Evolutionary conservation across 768 basidiomycete species (phyloP).

Genomic region (Clavaria fumosa): DNA sequence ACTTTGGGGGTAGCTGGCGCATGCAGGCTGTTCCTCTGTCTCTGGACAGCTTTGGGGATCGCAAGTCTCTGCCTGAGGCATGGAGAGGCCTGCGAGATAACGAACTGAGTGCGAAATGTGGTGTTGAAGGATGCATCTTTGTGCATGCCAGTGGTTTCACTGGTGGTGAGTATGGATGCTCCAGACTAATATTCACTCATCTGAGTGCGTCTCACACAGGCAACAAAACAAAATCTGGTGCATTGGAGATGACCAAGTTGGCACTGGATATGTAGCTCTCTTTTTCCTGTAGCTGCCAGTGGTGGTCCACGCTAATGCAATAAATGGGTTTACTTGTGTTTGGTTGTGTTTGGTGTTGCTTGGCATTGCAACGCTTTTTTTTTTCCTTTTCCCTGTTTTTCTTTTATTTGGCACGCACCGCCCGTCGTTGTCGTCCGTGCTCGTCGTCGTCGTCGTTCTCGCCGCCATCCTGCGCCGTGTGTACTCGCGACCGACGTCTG

Average conservation of each 20-base stretch:
- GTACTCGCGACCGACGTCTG: too few relatives aligned
- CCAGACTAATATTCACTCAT: constrained; percentile 2
- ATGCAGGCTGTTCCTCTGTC: constrained; percentile 81
- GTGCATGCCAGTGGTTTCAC: constrained; percentile 96
- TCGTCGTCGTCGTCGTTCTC: too few relatives aligned
- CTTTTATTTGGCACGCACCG: too few relatives aligned
- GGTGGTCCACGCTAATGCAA: too few relatives aligned
- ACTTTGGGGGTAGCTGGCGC: constrained; percentile 63
- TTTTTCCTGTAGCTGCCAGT: too few relatives aligned
- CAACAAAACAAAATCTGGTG: constrained; percentile 83
- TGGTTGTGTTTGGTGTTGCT: too few relatives aligned
- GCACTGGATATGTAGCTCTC: constrained; percentile 42
- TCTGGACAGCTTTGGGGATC: constrained; percentile 74
- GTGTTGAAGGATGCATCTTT: constrained; percentile 77
- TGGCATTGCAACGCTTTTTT: too few relatives aligned
- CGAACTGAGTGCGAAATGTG: constrained; percentile 51
- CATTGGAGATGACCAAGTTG: constrained; percentile 58
- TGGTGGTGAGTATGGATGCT: constrained; percentile 43
- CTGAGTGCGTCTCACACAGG: constrained; percentile 26
- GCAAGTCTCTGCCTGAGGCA: constrained; percentile 82
- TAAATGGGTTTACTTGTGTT: too few relatives aligned
- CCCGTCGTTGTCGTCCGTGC: too few relatives aligned
- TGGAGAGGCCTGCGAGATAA: constrained; percentile 92
- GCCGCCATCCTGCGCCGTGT: too few relatives aligned
- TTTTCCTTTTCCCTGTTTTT: too few relatives aligned